Evolutionary conservation across 2,329 filamentous ascomycete genomes (phyloP).

Genomic region (Aspergillus niger): DNA sequence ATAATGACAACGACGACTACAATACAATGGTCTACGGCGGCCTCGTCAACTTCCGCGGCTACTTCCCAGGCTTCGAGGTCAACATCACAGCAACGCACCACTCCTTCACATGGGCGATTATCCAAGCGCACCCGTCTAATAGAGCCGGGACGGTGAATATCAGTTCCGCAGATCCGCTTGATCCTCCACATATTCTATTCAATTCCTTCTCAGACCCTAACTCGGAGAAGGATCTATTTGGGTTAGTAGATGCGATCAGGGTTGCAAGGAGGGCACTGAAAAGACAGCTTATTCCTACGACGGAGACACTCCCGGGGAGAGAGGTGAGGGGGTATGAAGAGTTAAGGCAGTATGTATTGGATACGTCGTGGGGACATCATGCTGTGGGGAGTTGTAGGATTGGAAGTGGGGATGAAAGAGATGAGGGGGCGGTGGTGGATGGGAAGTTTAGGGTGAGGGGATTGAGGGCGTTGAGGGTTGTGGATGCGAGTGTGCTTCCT

Average conservation of each 20-base stretch:
- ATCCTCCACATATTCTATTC: conserved; percentile 64
- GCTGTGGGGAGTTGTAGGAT: conserved; percentile 59
- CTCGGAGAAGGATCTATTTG: conserved; percentile 53
- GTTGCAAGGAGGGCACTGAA: conserved; percentile 53
- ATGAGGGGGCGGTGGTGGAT: conserved; percentile 60
- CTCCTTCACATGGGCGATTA: conserved; percentile 50
- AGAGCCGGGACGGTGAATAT: conserved; percentile 63
- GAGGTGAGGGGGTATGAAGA: conserved; percentile 47
- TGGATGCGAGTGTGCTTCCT: conserved; percentile 63
- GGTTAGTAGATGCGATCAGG: conserved; percentile 58
- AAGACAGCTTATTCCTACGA: conserved; percentile 44
- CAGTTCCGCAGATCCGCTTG: conserved; percentile 62
- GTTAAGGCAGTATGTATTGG: conserved; percentile 52
- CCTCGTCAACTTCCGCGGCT: conserved; percentile 59
- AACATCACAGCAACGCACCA: conserved; percentile 44
- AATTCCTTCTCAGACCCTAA: conserved; percentile 55
- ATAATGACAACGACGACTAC: conserved; percentile 44
- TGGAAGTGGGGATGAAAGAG: conserved; percentile 40
- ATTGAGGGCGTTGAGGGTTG: conserved; percentile 58
- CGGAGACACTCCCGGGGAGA: conserved; percentile 46
- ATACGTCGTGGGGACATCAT: conserved; percentile 61
- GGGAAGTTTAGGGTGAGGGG: conserved; percentile 60
- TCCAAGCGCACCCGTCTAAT: conserved; percentile 67
- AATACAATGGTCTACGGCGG: conserved; percentile 60
- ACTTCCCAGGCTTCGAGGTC: conserved; percentile 48